These are phyloP conservation scores for Dendrothele bispora DNA, from an alignment of 768 basidiomycete species.

Conservation along the genomic window DNA sequence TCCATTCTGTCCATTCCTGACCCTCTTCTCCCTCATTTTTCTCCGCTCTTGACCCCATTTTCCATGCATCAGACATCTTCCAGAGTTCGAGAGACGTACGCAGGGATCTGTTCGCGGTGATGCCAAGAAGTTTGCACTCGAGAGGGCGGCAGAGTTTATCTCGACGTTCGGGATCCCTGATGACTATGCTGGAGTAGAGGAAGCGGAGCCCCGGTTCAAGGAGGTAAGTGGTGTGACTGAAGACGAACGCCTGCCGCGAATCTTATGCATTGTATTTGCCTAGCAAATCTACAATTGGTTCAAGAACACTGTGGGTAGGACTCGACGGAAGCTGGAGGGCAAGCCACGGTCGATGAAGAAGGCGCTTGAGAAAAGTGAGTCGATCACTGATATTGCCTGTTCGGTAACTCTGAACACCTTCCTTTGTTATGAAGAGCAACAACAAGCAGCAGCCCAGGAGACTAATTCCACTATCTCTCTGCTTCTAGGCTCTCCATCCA, in stretches of 20 bases:
- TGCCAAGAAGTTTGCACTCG: slow-evolving; percentile 68
- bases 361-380: slow-evolving; percentile 48
- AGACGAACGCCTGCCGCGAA: slow-evolving; percentile 2
- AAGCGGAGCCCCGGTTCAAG: slow-evolving; percentile 59
- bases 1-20: slow-evolving; percentile 1
- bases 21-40: slow-evolving; percentile 5
- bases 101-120: slow-evolving; percentile 63
- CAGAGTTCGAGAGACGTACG: slow-evolving; percentile 60
- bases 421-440: too few species aligned
- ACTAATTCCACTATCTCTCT: background rate
- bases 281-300: slow-evolving; percentile 78
- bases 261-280: slow-evolving; percentile 17
- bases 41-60: slow-evolving; percentile 11
- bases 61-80: slow-evolving; percentile 35
- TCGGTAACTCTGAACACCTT: too few species aligned
- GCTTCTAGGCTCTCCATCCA: background rate
- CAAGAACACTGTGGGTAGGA: slow-evolving; percentile 67
- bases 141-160: slow-evolving; percentile 62
- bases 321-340: slow-evolving; percentile 57
- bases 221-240: slow-evolving; percentile 43
- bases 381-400: background rate
- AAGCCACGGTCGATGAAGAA: slow-evolving; percentile 53
- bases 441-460: too few species aligned
- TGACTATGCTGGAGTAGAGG: slow-evolving; percentile 47
- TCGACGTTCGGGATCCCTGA: slow-evolving; percentile 53